Conservation (phyloP, 371 early-diverging fungal genomes). For the Mortierella sp. region DNA sequence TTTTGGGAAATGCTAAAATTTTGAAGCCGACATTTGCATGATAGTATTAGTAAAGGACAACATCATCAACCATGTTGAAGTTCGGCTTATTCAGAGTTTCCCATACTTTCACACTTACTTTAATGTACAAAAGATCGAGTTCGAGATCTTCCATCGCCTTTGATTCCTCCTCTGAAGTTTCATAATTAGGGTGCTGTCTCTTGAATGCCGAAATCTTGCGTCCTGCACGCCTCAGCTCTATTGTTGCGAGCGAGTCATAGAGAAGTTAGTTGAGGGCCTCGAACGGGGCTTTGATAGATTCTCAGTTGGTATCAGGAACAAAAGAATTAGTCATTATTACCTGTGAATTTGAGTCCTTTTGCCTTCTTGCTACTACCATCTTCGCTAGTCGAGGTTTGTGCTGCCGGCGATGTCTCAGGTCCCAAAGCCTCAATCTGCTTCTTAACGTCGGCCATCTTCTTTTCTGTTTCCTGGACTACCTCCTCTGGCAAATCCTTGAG, state of each 20-base stretch:
- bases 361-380: neutral
- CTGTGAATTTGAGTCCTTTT: constrained; percentile 34
- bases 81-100: neutral
- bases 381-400: neutral
- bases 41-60: neutral
- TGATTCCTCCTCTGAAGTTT: constrained; percentile 30
- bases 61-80: neutral
- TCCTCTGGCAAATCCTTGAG: constrained; percentile 36
- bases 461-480: constrained; percentile 31
- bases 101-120: constrained; percentile 18
- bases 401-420: constrained; percentile 7
- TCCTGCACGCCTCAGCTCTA: constrained; percentile 50
- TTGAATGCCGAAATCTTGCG: constrained; percentile 43
- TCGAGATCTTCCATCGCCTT: constrained; percentile 34
- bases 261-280: neutral
- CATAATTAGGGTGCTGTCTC: constrained; percentile 45
- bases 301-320: neutral
- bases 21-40: neutral
- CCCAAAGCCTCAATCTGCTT: constrained; percentile 31
- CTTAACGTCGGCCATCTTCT: constrained; percentile 27
- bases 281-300: neutral
- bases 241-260: no score
- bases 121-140: constrained; percentile 46
- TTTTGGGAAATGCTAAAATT: constrained; percentile 38
- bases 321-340: constrained; percentile 7